Base-by-base conservation (phyloP, 305 asterid genomes). In the Nicotiana rustica region DNA sequence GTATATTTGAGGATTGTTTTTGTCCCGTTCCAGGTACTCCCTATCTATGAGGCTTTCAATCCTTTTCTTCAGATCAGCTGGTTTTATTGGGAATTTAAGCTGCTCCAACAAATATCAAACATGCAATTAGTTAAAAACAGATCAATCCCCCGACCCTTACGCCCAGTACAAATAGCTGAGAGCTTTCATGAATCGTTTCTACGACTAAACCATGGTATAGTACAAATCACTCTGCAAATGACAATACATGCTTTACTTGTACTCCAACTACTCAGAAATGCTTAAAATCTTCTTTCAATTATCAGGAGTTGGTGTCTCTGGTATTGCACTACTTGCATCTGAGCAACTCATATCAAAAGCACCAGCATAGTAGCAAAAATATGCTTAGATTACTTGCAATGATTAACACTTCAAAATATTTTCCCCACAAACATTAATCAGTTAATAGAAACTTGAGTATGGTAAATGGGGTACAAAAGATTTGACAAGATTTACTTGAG, bases 61-160 rank as follows among this genome's bases (percentile, higher is more conserved):
- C 89, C 99, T 88, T 85, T 96, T 96, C 98, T 96, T 96, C 93
- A 96, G 84, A 87, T 96, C 98, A 0, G 95, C 95, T 41, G 98
- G 99, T 88, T 95, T 96, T 87, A 95, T 93, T 5, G 98, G 99
- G 81, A 96, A 95, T 86, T 95, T 92, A 82, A 95, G 96, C 98
- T 96, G 98, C 82, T 60, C 73, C 80, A 82, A 84, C 61, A 84
- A 36, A 82, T 78, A 17, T 17, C 35, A 25, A 17, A 76, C 10
- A 71, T 77, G 69, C 64, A 68, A 55, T 82, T 65, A 81, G 78
- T 33, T 8, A 29, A 52, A 47, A 7, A 80, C 10, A 80, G 55
- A 52, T 4, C 25, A 49, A 49, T 41, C 31, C 65, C 80, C 65
- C 21, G n/a, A 52, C 59, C 59, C 59, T 52, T 52, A 13, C n/a